These are phyloP conservation scores for Eucalyptus victrix DNA, from an alignment of 345 rosid species.

Conservation along the genomic window DNA sequence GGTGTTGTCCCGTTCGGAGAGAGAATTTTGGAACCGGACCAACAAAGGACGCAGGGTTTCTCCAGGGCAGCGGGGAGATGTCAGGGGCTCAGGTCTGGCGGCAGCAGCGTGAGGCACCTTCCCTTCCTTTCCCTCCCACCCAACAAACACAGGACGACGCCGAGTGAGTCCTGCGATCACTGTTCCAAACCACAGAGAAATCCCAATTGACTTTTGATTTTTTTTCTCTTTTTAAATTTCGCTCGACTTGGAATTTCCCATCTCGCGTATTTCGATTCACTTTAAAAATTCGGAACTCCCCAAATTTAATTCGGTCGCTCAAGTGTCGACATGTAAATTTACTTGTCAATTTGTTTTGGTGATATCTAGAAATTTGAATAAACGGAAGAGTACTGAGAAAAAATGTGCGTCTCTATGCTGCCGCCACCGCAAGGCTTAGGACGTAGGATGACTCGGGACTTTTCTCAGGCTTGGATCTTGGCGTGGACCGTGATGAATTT, in stretches of 20 bases:
- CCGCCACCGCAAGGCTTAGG: background rate
- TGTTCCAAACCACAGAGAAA: background rate
- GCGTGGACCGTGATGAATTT: background rate
- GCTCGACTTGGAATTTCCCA: no score
- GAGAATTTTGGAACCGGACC: background rate
- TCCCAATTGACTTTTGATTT: background rate
- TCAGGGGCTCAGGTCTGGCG: background rate
- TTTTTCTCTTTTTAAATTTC: rapidly evolving
- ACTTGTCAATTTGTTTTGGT: background rate
- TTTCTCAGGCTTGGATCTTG: background rate
- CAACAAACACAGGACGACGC: background rate
- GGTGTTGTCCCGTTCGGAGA: background rate
- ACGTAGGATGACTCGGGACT: background rate
- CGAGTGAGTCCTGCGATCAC: background rate
- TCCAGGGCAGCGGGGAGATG: background rate
- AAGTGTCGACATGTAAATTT: no score
- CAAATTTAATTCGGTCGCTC: no score
- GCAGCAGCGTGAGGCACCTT: background rate
- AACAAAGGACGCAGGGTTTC: background rate
- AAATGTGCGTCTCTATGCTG: background rate
- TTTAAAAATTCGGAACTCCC: no score
- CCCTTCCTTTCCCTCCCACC: background rate
- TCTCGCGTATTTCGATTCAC: no score
- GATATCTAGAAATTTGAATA: background rate
- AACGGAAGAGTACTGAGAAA: background rate